These are phyloP conservation scores for Leishmania gerbilli DNA, from an alignment of 208 protist genomes.

Conservation along the genomic window DNA sequence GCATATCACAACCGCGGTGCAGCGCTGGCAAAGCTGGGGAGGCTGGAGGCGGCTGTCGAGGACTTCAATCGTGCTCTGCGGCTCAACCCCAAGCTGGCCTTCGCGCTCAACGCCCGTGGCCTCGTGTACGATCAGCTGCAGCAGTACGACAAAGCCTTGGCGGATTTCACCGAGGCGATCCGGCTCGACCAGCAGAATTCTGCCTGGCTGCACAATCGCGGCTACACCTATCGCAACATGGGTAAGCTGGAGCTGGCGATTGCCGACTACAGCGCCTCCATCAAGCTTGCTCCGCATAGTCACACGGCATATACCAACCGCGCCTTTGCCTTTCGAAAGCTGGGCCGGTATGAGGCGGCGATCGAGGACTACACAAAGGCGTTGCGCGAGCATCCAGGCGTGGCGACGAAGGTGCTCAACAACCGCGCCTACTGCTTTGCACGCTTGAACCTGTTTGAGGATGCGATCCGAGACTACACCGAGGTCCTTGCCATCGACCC, in stretches of 20 bases:
- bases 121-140: slow-evolving; percentile 66
- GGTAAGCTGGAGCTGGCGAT: slow-evolving; percentile 62
- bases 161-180: slow-evolving; percentile 71
- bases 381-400: slow-evolving; percentile 34
- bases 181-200: slow-evolving; percentile 59
- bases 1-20: slow-evolving; percentile 89
- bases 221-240: slow-evolving; percentile 71
- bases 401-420: slow-evolving; percentile 63
- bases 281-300: slow-evolving; percentile 42
- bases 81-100: slow-evolving; percentile 55
- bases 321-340: slow-evolving; percentile 74
- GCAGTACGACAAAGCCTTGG: slow-evolving; percentile 58
- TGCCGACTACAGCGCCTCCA: slow-evolving; percentile 66
- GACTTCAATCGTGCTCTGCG: slow-evolving; percentile 78
- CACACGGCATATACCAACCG: slow-evolving; percentile 45
- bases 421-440: slow-evolving; percentile 85
- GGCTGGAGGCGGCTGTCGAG: slow-evolving; percentile 58
- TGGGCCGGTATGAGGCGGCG: slow-evolving; percentile 58
- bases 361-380: slow-evolving; percentile 57
- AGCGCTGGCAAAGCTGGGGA: slow-evolving; percentile 65
- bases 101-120: slow-evolving; percentile 83
- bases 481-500: slow-evolving; percentile 60
- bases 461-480: slow-evolving; percentile 82
- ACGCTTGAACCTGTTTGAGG: slow-evolving; percentile 51
- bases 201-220: slow-evolving; percentile 75